A percentile compares a stretch with the other conserved stretches of the same genome.
phyloP scores from a whole-genome alignment of 805 yeast species.

The Wickerhamomyces sydowiorum region DNA sequence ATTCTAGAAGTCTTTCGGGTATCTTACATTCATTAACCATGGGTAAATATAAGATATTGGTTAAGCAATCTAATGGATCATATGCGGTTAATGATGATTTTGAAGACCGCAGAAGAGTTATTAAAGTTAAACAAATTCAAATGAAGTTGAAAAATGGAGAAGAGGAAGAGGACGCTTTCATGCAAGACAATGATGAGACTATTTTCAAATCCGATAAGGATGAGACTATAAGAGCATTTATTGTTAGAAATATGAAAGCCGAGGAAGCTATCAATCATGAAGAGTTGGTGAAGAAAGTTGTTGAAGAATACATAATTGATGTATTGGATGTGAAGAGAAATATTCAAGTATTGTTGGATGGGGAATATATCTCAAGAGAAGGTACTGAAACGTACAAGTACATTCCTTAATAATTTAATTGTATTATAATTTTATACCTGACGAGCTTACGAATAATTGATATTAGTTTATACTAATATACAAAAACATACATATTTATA shows the following conservation, averaged over 20 bases:
- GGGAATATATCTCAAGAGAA: constrained; percentile 9
- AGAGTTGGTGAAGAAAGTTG: constrained; percentile 6
- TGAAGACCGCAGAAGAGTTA: constrained; percentile 7
- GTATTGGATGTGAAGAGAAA: constrained; percentile 5
- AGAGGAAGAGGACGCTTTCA: constrained; percentile 4
- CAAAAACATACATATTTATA: neutral
- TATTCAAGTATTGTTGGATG: constrained; percentile 6
- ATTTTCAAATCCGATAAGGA: constrained; percentile 3
- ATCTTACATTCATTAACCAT: constrained; percentile 18
- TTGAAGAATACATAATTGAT: constrained; percentile 6
- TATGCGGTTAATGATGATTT: constrained; percentile 14
- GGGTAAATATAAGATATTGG: constrained; percentile 16
- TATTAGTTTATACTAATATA: neutral
- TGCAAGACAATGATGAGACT: constrained; percentile 1
- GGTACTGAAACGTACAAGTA: constrained; percentile 10
- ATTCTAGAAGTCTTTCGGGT: constrained; percentile 10
- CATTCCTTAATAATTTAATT: constrained; percentile 8
- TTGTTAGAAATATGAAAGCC: constrained; percentile 15
- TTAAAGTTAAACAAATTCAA: constrained; percentile 14
- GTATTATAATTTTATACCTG: neutral
- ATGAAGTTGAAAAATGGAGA: constrained; percentile 14
- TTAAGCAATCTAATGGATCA: constrained; percentile 5
- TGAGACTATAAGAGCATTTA: constrained; percentile 14
- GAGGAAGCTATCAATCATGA: constrained; percentile 9
- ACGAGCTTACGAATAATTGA: neutral